A percentile compares a stretch with the other conserved stretches of the same genome.
These are phyloP conservation scores for Sporobolomyces phaffii DNA, from an alignment of 768 basidiomycete genomes.

Conservation along the genomic window DNA sequence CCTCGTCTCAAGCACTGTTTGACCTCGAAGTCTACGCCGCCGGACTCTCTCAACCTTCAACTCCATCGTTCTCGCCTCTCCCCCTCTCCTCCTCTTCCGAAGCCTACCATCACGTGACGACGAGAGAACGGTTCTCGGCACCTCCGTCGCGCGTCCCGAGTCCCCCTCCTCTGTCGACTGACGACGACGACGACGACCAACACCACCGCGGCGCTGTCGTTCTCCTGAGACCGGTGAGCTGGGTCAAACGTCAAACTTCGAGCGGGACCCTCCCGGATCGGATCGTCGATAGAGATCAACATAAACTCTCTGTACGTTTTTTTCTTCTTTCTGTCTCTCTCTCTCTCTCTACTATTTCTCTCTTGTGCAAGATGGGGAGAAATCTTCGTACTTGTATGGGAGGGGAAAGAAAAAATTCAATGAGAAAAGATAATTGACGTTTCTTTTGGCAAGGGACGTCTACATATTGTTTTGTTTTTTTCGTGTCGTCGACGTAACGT, in stretches of 20 bases:
- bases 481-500: too few relatives aligned
- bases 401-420: too few relatives aligned
- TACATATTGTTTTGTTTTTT: too few relatives aligned
- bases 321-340: too few relatives aligned
- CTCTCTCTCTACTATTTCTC: too few relatives aligned
- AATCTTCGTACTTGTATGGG: too few relatives aligned
- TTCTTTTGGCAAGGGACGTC: too few relatives aligned
- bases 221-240: conserved; percentile 10
- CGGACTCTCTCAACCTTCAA: neutral
- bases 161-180: neutral
- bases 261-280: conserved; percentile 12
- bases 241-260: neutral
- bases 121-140: neutral
- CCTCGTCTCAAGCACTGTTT: neutral
- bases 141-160: neutral
- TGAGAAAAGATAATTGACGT: too few relatives aligned
- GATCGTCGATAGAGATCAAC: too few relatives aligned
- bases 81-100: neutral
- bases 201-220: too few relatives aligned
- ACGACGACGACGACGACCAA: neutral
- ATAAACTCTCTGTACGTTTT: too few relatives aligned
- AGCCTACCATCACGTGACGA: neutral
- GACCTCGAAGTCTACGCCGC: neutral
- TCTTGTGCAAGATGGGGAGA: too few relatives aligned
- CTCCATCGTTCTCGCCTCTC: neutral